These are phyloP conservation scores for Cystobasidium onofrii DNA, from an alignment of 768 basidiomycete species.

Conservation along the genomic window DNA sequence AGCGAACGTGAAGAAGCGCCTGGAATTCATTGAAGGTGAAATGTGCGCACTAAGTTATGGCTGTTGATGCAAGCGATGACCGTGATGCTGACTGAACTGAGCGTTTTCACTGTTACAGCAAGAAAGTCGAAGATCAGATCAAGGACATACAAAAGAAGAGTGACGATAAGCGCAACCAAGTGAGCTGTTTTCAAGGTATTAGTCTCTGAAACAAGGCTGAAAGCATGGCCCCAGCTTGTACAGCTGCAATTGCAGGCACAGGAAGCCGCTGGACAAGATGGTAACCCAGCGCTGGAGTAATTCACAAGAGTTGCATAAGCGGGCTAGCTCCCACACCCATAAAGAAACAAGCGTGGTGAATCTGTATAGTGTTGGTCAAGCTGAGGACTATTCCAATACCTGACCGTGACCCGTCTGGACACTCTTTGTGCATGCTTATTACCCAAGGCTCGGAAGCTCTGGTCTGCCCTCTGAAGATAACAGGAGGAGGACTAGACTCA, in stretches of 20 bases:
- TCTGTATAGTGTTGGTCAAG: too few relatives aligned
- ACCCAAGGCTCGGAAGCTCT: too few relatives aligned
- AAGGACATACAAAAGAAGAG: conserved; percentile 67
- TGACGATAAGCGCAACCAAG: conserved; percentile 76
- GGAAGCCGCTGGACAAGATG: conserved; percentile 25
- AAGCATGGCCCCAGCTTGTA: conserved; percentile 4
- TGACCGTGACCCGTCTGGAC: too few relatives aligned
- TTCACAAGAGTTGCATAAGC: not conserved
- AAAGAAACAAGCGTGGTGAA: too few relatives aligned
- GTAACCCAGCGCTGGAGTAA: not conserved
- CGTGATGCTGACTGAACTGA: not conserved
- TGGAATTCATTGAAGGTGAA: conserved; percentile 79
- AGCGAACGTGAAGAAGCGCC: conserved; percentile 73
- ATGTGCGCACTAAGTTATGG: conserved; percentile 55
- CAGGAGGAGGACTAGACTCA: too few relatives aligned
- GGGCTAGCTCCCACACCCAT: too few relatives aligned
- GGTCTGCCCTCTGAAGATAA: too few relatives aligned
- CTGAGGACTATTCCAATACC: too few relatives aligned
- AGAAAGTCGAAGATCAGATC: conserved; percentile 71
- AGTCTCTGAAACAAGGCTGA: not conserved
- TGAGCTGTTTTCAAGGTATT: conserved; percentile 43
- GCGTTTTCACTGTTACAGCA: conserved; percentile 48
- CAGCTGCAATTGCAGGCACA: conserved; percentile 30
- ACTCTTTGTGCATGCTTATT: too few relatives aligned
- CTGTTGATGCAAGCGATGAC: not conserved